Evolutionary conservation across 805 yeast species (phyloP).

Genomic region (Ogataea polymorpha): DNA sequence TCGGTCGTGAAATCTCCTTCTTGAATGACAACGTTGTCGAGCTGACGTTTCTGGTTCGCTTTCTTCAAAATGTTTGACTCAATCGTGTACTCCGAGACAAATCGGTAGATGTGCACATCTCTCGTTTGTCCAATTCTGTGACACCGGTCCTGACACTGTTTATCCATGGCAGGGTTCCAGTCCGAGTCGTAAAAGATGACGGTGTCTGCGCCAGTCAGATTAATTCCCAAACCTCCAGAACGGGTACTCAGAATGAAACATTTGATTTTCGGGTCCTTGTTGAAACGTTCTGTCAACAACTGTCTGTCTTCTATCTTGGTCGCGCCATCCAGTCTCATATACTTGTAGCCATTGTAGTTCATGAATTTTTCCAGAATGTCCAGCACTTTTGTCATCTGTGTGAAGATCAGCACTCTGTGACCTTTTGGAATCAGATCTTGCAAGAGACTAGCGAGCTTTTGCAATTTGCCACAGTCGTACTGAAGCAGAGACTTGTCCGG

Average conservation of each 20-base stretch:
- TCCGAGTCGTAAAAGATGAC: constrained; percentile 94
- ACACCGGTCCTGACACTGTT: constrained; percentile 98
- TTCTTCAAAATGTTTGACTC: constrained; percentile 91
- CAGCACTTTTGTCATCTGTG: constrained; percentile 96
- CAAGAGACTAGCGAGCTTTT: constrained; percentile 70
- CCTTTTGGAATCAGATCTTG: constrained; percentile 81
- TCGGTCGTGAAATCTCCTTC: constrained; percentile 98
- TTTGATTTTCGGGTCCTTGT: constrained; percentile 78
- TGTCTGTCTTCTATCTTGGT: constrained; percentile 97
- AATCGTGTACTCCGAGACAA: constrained; percentile 93
- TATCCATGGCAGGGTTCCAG: constrained; percentile 99
- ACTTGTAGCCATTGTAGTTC: constrained; percentile 90
- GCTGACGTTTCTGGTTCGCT: constrained; percentile 90
- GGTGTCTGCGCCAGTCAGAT: constrained; percentile 97
- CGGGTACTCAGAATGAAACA: constrained; percentile 92
- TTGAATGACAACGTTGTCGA: constrained; percentile 93
- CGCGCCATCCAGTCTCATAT: constrained; percentile 95
- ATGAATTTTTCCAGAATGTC: constrained; percentile 91
- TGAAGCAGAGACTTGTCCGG: constrained; percentile 92
- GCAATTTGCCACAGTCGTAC: constrained; percentile 96
- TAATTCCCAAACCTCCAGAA: constrained; percentile 98
- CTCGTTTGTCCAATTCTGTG: constrained; percentile 98
- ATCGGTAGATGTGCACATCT: constrained; percentile 95
- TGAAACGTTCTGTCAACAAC: constrained; percentile 86
- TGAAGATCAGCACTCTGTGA: constrained; percentile 91